Base-by-base conservation (phyloP, 1,139 yeast species). In the Saccharomyces pastorianus region DNA sequence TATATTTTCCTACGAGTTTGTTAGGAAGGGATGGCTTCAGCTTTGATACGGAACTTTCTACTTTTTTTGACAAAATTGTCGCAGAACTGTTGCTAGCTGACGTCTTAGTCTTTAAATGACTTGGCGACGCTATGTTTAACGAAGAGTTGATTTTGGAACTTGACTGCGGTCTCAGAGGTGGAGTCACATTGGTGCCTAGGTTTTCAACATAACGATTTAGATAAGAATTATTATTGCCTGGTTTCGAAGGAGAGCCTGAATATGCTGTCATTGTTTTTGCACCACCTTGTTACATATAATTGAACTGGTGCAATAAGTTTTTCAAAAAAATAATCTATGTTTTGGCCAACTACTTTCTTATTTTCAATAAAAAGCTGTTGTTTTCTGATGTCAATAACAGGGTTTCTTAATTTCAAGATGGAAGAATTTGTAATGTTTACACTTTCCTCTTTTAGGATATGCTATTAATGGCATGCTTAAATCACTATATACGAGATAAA, bases 121-220 rank as follows among this genome's bases (percentile, higher is more conserved):
- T 38, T 20, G 44, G 26, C 3, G 44, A 38, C 25, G 26, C 25
- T 20, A 38, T 20, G 20, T 38, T 38, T 17, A 46, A 49, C 20
- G 54, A 53, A 13, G 64, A 58, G 47, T 64, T 64, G 4, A 63
- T 31, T 46, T 56, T 59, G 1, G 68, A 59, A 3, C 67, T 59
- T 0, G 69, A 61, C 5, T 57, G 23, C 6, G 61, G 58, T 44
- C 55, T 56, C 48, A 64, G 48, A 3, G 59, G 58, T 1, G 58
- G 56, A 9, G 38, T 14, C 26, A 55, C 55, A n/a, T 57, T 55
- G 17, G 55, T 49, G 6, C 60, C 55, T 8, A 64, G 29, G 23
- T 53, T 64, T 34, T 64, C 61, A 47, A 68, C 55, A 54, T 68
- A 68, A 48, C 69, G 63, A 25, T 64, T 61, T 29, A 67, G 46